Conservation (phyloP, 495 filamentous ascomycete genomes). For the Annulohypoxylon stygium region DNA sequence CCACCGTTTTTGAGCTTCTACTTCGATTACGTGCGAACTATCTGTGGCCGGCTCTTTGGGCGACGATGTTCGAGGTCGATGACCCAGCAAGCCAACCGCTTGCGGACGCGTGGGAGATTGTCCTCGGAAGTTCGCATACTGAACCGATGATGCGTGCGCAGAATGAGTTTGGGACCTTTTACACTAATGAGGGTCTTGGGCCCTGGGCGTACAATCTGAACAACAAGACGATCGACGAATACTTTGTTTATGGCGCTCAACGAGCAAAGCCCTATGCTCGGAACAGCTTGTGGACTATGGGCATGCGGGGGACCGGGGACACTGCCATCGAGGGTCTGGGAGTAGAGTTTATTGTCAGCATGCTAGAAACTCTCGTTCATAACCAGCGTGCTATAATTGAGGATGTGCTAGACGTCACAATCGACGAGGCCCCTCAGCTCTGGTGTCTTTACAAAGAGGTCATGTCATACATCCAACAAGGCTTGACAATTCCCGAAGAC, state of each 20-base stretch:
- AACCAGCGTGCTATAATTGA: slow-evolving; percentile 69
- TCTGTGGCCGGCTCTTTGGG: slow-evolving; percentile 81
- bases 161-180: slow-evolving; percentile 75
- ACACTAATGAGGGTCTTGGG: slow-evolving; percentile 54
- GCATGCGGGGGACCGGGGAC: slow-evolving; percentile 80
- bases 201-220: slow-evolving; percentile 78
- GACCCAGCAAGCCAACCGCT: slow-evolving; percentile 75
- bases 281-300: slow-evolving; percentile 74
- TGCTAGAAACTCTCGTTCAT: slow-evolving; percentile 70
- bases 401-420: slow-evolving; percentile 67
- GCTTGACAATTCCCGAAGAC: slow-evolving; percentile 76
- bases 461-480: slow-evolving; percentile 74
- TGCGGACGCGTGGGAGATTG: slow-evolving; percentile 79
- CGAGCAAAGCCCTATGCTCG: slow-evolving; percentile 74
- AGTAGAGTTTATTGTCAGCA: slow-evolving; percentile 66
- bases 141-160: slow-evolving; percentile 80
- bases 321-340: slow-evolving; percentile 68
- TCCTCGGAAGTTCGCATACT: slow-evolving; percentile 78
- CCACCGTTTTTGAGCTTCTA: slow-evolving; percentile 77
- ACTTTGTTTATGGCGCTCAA: slow-evolving; percentile 75
- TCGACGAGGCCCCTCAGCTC: slow-evolving; percentile 73
- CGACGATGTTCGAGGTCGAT: slow-evolving; percentile 76
- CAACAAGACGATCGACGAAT: slow-evolving; percentile 72
- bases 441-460: slow-evolving; percentile 82
- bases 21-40: slow-evolving; percentile 79